phyloP scores from a whole-genome alignment of 1,139 yeast genomes.

The Yamadazyma atmosphaerica region DNA sequence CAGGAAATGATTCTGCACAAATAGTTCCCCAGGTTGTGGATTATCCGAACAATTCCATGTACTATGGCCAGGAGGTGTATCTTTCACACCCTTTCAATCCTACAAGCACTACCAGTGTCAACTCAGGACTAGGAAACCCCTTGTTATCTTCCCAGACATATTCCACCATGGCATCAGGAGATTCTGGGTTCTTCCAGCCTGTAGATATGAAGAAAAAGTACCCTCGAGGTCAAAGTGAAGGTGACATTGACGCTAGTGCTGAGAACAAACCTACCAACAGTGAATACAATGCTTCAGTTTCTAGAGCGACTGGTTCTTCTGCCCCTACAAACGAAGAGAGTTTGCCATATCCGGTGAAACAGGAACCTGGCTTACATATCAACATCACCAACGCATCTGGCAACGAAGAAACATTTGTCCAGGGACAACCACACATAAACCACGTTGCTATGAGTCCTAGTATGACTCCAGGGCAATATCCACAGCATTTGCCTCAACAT shows the following conservation, averaged over 20 bases:
- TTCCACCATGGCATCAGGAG: slow-evolving; percentile 5
- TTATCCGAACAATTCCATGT: slow-evolving; percentile 8
- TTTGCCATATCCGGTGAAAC: background rate
- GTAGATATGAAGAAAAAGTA: slow-evolving; percentile 6
- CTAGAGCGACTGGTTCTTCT: too few species aligned
- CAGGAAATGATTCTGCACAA: slow-evolving; percentile 4
- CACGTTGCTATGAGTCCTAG: background rate
- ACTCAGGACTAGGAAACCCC: slow-evolving; percentile 2
- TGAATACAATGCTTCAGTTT: background rate
- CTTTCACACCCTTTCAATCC: slow-evolving; percentile 1
- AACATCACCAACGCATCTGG: background rate
- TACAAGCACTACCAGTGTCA: background rate
- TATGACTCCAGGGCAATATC: background rate
- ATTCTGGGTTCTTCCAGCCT: background rate
- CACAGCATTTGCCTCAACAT: background rate
- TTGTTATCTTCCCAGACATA: slow-evolving; percentile 4
- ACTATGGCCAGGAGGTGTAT: slow-evolving; percentile 2
- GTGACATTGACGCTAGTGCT: background rate
- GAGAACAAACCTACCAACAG: background rate
- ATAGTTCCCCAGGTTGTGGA: slow-evolving; percentile 19
- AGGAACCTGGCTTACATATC: background rate
- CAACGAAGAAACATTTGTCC: background rate
- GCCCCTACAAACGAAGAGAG: too few species aligned
- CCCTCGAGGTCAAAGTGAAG: slow-evolving; percentile 2
- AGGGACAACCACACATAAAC: background rate